phyloP scores from a whole-genome alignment of 108 stramenopile genomes.

The Cyclotella atomus region DNA sequence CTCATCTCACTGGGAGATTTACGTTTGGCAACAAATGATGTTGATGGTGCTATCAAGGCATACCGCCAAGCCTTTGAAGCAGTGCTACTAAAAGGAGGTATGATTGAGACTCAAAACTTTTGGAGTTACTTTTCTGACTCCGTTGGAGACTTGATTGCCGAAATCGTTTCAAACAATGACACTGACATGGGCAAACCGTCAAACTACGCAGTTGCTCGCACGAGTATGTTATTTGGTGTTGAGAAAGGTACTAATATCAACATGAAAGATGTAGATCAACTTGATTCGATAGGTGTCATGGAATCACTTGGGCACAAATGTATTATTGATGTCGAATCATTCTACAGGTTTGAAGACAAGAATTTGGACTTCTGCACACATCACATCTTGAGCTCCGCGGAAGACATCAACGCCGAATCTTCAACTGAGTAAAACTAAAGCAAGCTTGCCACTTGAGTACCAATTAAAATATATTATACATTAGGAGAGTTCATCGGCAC shows the following conservation, averaged over 20 bases:
- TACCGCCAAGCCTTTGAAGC: neutral
- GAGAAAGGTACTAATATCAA: neutral
- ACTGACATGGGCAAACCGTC: neutral
- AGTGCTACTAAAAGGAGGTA: constrained; percentile 11
- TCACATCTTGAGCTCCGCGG: no score
- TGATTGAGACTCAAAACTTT: constrained; percentile 11
- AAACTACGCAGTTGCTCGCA: neutral
- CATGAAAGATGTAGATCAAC: neutral
- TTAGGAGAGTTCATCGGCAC: neutral
- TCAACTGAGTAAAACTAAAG: neutral
- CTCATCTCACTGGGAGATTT: constrained; percentile 6
- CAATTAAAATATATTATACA: no score
- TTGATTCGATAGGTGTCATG: neutral
- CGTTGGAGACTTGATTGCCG: constrained; percentile 12
- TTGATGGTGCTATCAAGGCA: neutral
- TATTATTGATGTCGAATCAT: neutral
- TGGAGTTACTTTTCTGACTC: constrained; percentile 10
- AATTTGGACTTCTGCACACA: neutral
- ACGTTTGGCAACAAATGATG: constrained; percentile 6
- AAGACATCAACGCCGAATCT: neutral
- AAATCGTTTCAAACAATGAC: neutral
- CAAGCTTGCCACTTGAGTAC: no score
- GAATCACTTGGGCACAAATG: neutral
- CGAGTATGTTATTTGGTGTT: neutral
- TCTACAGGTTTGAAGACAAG: neutral